Base-by-base conservation (phyloP, 2,329 filamentous ascomycete genomes). In the Epichloe hybrida region DNA sequence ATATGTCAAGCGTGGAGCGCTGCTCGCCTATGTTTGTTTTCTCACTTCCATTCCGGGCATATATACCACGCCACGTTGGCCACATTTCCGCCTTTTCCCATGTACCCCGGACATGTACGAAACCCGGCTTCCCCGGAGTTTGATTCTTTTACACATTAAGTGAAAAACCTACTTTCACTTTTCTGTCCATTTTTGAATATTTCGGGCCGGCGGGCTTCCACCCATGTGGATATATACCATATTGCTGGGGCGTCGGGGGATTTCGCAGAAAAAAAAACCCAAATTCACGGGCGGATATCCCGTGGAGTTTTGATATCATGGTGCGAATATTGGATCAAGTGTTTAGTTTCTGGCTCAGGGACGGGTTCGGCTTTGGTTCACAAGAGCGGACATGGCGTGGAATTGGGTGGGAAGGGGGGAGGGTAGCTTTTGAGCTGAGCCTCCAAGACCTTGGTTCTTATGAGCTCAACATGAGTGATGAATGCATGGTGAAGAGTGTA, bases 171-270 rank as follows among this genome's bases (percentile, higher is more conserved):
- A n/a, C n/a, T n/a, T n/a, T n/a, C n/a, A n/a, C n/a, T n/a, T n/a
- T n/a, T n/a, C n/a, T 27, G 27, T 27, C 27, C 27, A 27, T 27
- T 27, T 27, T 8, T 42, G 4, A n/a, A 17, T 21, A 38, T 45
- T 37, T 35, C 7, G 34, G 43, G 17, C 34, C 11, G 35, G 27
- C 27, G 20, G 11, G 20, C 23, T 27, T 43, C 5, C 21, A 48
- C 52, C 36, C 39, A 40, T 46, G 50, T 48, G n/a, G 42, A 35
- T 42, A 52, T 48, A 57, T 57, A 56, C 52, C 52, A 53, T 55
- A 46, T 40, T 48, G 43, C 49, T 52, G 23, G 40, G 46, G 43
- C 52, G 42, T 44, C 35, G 45, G 52, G 5, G 17, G 5, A 2
- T 6, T 20, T 31, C 9, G 8, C 6, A 3, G 40, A 23, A 42